phyloP scores from a whole-genome alignment of 352 stramenopile genomes.

The Phytophthora uliginosa region DNA sequence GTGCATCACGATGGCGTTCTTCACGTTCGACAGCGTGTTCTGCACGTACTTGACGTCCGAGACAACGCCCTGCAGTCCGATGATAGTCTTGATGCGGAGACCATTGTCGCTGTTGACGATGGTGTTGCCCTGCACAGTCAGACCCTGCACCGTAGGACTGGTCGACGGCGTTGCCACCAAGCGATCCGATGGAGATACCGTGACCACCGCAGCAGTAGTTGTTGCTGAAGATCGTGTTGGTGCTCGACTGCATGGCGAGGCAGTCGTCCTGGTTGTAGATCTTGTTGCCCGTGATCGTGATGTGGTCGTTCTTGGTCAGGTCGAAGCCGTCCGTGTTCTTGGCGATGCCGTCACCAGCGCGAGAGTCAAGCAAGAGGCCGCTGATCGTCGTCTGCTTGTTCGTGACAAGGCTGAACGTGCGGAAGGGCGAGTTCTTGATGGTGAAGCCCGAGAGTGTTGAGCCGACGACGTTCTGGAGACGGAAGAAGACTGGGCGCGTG shows the following conservation, averaged over 20 bases:
- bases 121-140: constrained; percentile 33
- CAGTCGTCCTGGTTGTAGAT: constrained; percentile 31
- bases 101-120: constrained; percentile 38
- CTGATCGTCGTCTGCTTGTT: constrained; percentile 26
- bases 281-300: constrained; percentile 21
- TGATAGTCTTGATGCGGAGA: constrained; percentile 26
- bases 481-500: constrained; percentile 24
- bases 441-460: constrained; percentile 40
- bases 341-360: constrained; percentile 7
- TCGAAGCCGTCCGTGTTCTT: constrained; percentile 28
- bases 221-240: constrained; percentile 29
- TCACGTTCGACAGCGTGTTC: constrained; percentile 31
- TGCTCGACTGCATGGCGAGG: constrained; percentile 24
- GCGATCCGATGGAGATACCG: constrained; percentile 44
- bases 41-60: constrained; percentile 20
- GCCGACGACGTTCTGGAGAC: constrained; percentile 2
- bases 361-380: constrained; percentile 17
- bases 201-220: constrained; percentile 22
- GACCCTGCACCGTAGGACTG: constrained; percentile 29
- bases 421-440: constrained; percentile 38
- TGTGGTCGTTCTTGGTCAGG: constrained; percentile 18
- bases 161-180: constrained; percentile 31
- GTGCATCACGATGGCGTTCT: constrained; percentile 25
- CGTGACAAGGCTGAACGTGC: constrained; percentile 36
- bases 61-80: constrained; percentile 32